Base-by-base conservation (phyloP, 208 protist genomes). In the Leptomonas seymouri region DNA sequence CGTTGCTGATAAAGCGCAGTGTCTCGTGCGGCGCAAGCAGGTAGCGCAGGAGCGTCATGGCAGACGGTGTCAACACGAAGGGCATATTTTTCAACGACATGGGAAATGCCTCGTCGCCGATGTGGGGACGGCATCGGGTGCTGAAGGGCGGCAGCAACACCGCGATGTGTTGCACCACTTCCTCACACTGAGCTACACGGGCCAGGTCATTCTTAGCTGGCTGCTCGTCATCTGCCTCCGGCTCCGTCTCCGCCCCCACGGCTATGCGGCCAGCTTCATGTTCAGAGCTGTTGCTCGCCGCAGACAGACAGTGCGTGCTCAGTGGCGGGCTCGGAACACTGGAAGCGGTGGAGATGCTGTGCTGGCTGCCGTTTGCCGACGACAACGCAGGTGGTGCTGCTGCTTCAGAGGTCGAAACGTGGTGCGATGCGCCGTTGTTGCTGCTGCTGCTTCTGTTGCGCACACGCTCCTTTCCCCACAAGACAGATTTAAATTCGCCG, bases 1-100 rank as follows among this genome's bases (percentile, higher is more conserved):
- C 86, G 77, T 97, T 97, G 63, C 89, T 88, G 71, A 97, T 88
- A 57, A 93, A 93, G 42, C 86, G 87, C 61, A 97, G 74, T 7
- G 74, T 69, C 57, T 97, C 89, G 62, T 84, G 74, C 11, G 89
- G 89, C 14, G 84, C 68, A 3, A 97, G 64, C 20, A 97, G 58
- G 61, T 92, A 85, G 48, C 77, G 82, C 56, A 97, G 73, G 59
- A 97, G 66, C 46, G 73, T 87, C 54, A 89, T 50, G 21, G 89
- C 91, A 5, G 89, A 92, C 6, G 81, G 81, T 11, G 70, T 86
- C 11, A 94, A 78, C 12, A 61, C 55, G 41, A 87, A 81, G 18
- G 77, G 54, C 11, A 71, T 45, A 55, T 88, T 82, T 21, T 91
- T 81, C 69, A 94, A 85, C 27, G 64, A 16, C 18, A 34, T 41